Evolutionary conservation across 139 green algal species (phyloP).

Genomic region (Monoraphidium neglectum): DNA sequence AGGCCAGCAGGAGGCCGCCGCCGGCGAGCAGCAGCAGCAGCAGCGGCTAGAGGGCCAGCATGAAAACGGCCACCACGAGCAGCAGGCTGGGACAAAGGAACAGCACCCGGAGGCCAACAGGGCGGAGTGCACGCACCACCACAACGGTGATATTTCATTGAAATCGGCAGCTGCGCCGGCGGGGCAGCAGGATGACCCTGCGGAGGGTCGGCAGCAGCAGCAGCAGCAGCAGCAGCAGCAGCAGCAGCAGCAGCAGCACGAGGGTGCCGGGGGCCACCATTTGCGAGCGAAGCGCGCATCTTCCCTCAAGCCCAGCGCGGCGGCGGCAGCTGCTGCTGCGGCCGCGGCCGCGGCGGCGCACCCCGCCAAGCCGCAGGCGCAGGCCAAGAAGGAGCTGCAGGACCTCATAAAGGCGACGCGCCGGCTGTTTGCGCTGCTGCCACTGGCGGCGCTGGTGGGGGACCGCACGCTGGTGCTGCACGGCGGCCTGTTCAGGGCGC

Average conservation of each 20-base stretch:
- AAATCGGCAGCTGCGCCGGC: too few relatives aligned
- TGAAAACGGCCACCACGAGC: too few relatives aligned
- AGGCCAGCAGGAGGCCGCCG: background rate
- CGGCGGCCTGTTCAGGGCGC: conserved; percentile 61
- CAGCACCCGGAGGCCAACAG: too few relatives aligned
- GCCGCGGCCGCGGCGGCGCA: background rate
- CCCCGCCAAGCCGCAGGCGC: too few relatives aligned
- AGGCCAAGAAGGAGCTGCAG: conserved; percentile 15
- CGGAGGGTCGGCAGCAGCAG: too few relatives aligned
- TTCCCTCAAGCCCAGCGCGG: background rate
- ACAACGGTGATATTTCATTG: too few relatives aligned
- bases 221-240: background rate
- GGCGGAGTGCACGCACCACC: too few relatives aligned
- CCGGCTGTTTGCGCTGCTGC: conserved; percentile 73
- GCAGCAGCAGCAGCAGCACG: background rate
- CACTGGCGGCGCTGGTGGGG: conserved; percentile 74
- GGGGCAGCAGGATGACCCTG: too few relatives aligned
- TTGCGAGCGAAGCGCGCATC: background rate
- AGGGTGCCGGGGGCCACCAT: background rate
- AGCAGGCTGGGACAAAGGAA: too few relatives aligned
- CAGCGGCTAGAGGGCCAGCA: background rate
- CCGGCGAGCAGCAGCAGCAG: background rate
- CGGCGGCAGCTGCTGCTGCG: too few relatives aligned
- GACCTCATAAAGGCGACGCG: conserved; percentile 50
- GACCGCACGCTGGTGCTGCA: conserved; percentile 84